Evolutionary conservation across 805 yeast genomes (phyloP).

Genomic region (Ascoidea tarda): DNA sequence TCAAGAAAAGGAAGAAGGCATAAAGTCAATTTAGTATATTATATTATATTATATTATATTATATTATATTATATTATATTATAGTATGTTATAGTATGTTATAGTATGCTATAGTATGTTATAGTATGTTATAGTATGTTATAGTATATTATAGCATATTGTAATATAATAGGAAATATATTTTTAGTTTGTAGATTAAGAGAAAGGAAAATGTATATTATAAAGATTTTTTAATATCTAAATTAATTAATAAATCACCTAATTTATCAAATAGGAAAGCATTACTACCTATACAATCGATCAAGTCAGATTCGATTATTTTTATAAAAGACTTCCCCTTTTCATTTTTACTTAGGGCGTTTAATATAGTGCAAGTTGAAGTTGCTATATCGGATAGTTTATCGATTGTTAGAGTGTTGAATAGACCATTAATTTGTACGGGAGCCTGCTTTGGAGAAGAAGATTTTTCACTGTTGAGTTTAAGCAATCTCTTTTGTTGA

Average conservation of each 20-base stretch:
- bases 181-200: too few relatives aligned
- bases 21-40: neutral
- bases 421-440: too few relatives aligned
- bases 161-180: too few relatives aligned
- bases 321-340: constrained; percentile 6
- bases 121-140: too few relatives aligned
- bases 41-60: too few relatives aligned
- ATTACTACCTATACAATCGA: neutral
- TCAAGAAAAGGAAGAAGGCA: neutral
- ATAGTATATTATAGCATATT: too few relatives aligned
- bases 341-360: constrained; percentile 4
- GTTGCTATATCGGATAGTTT: constrained; percentile 9
- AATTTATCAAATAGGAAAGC: constrained; percentile 3
- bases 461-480: neutral
- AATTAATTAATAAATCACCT: constrained; percentile 1
- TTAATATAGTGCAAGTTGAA: constrained; percentile 2
- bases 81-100: too few relatives aligned
- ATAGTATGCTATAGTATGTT: too few relatives aligned
- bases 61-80: too few relatives aligned
- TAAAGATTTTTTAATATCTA: neutral
- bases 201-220: neutral
- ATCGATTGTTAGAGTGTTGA: too few relatives aligned
- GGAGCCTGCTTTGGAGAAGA: too few relatives aligned
- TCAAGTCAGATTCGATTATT: constrained; percentile 4
- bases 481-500: constrained; percentile 2